A percentile compares a stretch with the other conserved stretches of the same genome.
Evolutionary conservation across 805 yeast species (phyloP).

Genomic region (Yarrowia sp.): DNA sequence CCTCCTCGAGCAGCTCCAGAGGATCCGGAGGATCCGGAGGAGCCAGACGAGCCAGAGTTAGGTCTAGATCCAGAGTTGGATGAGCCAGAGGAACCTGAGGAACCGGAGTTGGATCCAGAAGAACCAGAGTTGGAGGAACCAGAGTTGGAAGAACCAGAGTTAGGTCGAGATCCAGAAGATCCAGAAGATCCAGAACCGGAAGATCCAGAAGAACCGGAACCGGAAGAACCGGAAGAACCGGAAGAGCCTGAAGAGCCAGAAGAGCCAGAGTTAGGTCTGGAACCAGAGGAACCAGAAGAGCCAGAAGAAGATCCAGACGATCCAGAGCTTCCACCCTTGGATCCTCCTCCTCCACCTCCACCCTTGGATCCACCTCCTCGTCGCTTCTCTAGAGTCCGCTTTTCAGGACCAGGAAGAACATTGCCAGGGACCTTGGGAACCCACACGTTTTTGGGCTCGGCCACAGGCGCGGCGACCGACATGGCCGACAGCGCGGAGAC

Average conservation of each 20-base stretch:
- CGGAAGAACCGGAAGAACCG: neutral
- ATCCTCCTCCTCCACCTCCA: neutral
- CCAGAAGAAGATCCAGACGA: neutral
- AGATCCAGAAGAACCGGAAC: slow-evolving; percentile 16
- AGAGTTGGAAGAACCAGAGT: neutral
- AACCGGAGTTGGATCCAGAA: neutral
- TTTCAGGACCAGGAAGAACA: neutral
- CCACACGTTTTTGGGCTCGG: slow-evolving; percentile 22
- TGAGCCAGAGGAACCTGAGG: neutral
- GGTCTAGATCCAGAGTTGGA: slow-evolving; percentile 13
- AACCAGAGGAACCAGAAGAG: neutral
- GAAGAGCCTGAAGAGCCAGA: neutral
- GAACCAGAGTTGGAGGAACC: neutral
- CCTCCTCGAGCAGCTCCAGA: neutral
- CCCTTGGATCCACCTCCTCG: slow-evolving; percentile 22
- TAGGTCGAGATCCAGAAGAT: neutral
- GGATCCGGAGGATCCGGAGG: neutral
- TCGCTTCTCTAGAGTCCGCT: slow-evolving; percentile 2
- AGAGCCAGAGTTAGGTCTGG: neutral
- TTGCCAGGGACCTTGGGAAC: neutral
- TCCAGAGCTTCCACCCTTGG: slow-evolving; percentile 1
- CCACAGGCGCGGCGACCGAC: neutral
- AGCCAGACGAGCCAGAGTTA: slow-evolving; percentile 24
- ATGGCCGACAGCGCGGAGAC: slow-evolving; percentile 8
- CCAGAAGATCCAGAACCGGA: neutral